Percentiles rank a stretch among this genome's conserved stretches.
These are phyloP conservation scores for Zygosaccharomyces siamensis DNA, from an alignment of 805 yeast genomes.

Conservation along the genomic window DNA sequence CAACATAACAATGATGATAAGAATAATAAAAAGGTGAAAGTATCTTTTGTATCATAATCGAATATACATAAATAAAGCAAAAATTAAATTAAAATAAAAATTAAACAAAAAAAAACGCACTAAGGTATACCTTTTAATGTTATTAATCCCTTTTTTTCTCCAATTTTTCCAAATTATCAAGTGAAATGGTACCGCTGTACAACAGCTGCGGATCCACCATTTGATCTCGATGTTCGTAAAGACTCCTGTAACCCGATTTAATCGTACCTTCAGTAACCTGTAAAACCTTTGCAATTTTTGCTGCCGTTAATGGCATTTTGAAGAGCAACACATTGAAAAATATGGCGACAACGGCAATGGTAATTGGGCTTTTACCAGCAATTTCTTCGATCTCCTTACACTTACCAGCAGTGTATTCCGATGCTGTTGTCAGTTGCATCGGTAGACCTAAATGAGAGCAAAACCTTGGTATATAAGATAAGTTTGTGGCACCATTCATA, in stretches of 20 bases:
- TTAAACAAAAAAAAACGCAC: not conserved
- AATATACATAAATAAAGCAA: not conserved
- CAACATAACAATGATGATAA: not conserved
- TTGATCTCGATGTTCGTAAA: conserved; percentile 66
- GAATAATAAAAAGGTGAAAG: not conserved
- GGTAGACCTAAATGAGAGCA: conserved; percentile 90
- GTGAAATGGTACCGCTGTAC: conserved; percentile 27
- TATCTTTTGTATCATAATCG: not conserved
- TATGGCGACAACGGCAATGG: conserved; percentile 95
- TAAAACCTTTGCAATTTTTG: conserved; percentile 84
- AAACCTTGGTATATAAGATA: conserved; percentile 90
- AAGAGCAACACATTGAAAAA: conserved; percentile 89
- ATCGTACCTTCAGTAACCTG: conserved; percentile 98
- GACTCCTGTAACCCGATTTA: conserved; percentile 79
- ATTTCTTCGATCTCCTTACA: conserved; percentile 89
- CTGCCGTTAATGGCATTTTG: conserved; percentile 67
- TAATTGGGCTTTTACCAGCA: conserved; percentile 95
- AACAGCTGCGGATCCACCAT: conserved; percentile 44
- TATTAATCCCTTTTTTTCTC: conserved; percentile 28
- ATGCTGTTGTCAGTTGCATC: conserved; percentile 82
- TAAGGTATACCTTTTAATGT: conserved; percentile 6
- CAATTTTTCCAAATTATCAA: conserved; percentile 31
- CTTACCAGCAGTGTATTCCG: conserved; percentile 85
- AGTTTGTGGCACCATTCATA: conserved; percentile 77
- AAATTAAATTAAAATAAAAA: not conserved